A percentile compares a stretch with the other conserved stretches of the same genome.
These are phyloP conservation scores for Fusarium sp. DNA, from an alignment of 2,329 filamentous ascomycete species.

Conservation along the genomic window DNA sequence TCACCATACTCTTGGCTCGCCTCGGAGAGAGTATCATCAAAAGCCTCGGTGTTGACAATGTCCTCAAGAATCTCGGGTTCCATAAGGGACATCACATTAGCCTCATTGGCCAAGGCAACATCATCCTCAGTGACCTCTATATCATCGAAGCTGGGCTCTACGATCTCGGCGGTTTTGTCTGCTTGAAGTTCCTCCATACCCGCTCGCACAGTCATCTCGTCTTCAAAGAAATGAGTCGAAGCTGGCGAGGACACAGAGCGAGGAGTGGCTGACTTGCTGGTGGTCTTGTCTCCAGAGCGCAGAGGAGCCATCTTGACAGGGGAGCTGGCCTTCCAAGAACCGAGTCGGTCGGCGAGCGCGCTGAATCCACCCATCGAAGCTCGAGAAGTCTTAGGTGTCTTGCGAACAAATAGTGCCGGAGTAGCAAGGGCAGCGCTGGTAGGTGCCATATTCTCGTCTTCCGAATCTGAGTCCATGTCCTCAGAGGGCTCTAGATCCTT, in stretches of 20 bases:
- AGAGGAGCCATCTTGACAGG: slow-evolving; percentile 49
- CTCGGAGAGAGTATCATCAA: slow-evolving; percentile 66
- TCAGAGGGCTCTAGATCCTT: slow-evolving; percentile 60
- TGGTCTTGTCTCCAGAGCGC: slow-evolving; percentile 48
- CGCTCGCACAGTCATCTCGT: slow-evolving; percentile 62
- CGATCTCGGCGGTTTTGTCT: slow-evolving; percentile 35
- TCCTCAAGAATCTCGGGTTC: slow-evolving; percentile 56
- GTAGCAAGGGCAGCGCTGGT: slow-evolving; percentile 53
- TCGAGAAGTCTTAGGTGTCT: slow-evolving; percentile 43
- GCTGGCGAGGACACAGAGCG: slow-evolving; percentile 51
- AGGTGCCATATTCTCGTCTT: slow-evolving; percentile 58
- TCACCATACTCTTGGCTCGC: slow-evolving; percentile 75
- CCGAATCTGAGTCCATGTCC: slow-evolving; percentile 62
- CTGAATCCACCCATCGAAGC: slow-evolving; percentile 65
- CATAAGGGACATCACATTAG: slow-evolving; percentile 69
- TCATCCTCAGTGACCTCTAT: slow-evolving; percentile 66
- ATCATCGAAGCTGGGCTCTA: slow-evolving; percentile 55
- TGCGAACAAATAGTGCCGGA: slow-evolving; percentile 51
- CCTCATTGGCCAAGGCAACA: slow-evolving; percentile 66
- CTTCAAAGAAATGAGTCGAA: slow-evolving; percentile 68
- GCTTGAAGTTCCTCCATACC: slow-evolving; percentile 29
- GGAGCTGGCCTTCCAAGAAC: slow-evolving; percentile 71
- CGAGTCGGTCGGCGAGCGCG: slow-evolving; percentile 70
- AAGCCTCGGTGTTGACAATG: slow-evolving; percentile 45
- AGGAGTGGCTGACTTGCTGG: slow-evolving; percentile 50